These are phyloP conservation scores for Marsdenia floribunda DNA, from an alignment of 257 asterid genomes.

Conservation along the genomic window DNA sequence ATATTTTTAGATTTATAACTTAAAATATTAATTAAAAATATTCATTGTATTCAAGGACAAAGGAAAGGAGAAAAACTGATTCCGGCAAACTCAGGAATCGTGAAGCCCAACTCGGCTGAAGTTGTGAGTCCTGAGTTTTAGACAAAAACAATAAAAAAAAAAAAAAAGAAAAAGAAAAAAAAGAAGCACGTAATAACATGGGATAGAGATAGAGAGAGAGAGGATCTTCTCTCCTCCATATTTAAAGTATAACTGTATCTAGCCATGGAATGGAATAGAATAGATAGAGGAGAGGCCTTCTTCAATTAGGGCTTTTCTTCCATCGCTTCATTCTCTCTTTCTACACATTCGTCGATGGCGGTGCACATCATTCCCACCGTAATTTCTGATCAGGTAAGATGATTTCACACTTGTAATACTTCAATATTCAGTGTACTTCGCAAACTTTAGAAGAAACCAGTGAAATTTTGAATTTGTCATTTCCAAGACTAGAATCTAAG, in stretches of 20 bases:
- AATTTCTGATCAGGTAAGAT: background rate
- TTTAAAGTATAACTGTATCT: constrained; percentile 1
- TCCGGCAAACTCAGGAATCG: constrained; percentile 3
- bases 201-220: constrained; percentile 8
- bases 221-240: constrained; percentile 4
- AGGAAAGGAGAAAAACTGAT: background rate
- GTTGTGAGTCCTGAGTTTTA: background rate
- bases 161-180: background rate
- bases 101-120: background rate
- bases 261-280: constrained; percentile 1
- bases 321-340: constrained; percentile 8
- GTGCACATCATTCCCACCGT: background rate
- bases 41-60: background rate
- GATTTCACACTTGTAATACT: background rate
- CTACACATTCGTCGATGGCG: constrained; percentile 15
- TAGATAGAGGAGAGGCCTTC: background rate
- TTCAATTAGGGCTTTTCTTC: constrained; percentile 19
- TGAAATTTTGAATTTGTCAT: background rate
- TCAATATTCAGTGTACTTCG: background rate
- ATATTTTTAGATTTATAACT: too few relatives aligned
- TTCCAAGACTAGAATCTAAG: background rate
- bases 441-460: background rate
- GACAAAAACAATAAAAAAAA: background rate
- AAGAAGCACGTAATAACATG: constrained; percentile 3
- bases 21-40: too few relatives aligned